These are phyloP conservation scores for Rasamsonia emersonii DNA, from an alignment of 2,329 filamentous ascomycete genomes.

Conservation along the genomic window DNA sequence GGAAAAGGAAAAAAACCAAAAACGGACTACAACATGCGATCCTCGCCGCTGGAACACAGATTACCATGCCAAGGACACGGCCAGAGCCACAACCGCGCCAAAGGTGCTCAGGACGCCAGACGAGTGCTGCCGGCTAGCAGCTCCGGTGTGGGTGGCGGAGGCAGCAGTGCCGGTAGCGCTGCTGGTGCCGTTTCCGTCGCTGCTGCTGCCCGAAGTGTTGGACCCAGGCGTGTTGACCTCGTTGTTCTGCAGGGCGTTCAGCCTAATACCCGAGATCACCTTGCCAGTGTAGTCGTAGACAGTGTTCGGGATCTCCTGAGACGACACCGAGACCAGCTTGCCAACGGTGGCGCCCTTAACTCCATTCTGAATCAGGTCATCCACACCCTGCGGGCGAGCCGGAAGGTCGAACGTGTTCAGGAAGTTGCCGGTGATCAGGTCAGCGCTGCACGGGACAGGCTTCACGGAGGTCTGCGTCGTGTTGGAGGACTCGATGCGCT, in stretches of 20 bases:
- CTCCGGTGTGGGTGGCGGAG: conserved; percentile 9
- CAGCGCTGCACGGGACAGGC: conserved; percentile 56
- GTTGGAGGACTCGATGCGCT: conserved; percentile 55
- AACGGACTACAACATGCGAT: too few relatives aligned
- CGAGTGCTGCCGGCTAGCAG: conserved; percentile 8
- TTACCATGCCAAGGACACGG: conserved; percentile 6
- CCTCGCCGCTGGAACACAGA: too few relatives aligned
- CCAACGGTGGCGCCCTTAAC: conserved; percentile 50
- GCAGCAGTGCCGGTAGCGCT: conserved; percentile 12
- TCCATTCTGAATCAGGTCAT: conserved; percentile 67
- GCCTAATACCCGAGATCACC: conserved; percentile 54
- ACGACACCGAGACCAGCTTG: conserved; percentile 53
- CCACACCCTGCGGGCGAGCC: conserved; percentile 55
- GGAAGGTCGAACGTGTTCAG: conserved; percentile 73
- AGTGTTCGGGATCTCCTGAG: conserved; percentile 47
- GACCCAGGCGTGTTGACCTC: conserved; percentile 49
- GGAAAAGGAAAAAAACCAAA: too few relatives aligned
- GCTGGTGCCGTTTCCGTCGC: conserved; percentile 17
- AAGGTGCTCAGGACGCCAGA: conserved; percentile 2
- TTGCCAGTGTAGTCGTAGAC: conserved; percentile 51
- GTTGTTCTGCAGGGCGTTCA: conserved; percentile 45
- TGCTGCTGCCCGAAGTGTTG: conserved; percentile 20
- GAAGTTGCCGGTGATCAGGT: conserved; percentile 64
- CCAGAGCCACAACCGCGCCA: conserved; percentile 6
- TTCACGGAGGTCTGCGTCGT: conserved; percentile 45